A percentile compares a stretch with the other conserved stretches of the same genome.
Evolutionary conservation across 345 rosid genomes (phyloP).

Genomic region (Populus nigra): DNA sequence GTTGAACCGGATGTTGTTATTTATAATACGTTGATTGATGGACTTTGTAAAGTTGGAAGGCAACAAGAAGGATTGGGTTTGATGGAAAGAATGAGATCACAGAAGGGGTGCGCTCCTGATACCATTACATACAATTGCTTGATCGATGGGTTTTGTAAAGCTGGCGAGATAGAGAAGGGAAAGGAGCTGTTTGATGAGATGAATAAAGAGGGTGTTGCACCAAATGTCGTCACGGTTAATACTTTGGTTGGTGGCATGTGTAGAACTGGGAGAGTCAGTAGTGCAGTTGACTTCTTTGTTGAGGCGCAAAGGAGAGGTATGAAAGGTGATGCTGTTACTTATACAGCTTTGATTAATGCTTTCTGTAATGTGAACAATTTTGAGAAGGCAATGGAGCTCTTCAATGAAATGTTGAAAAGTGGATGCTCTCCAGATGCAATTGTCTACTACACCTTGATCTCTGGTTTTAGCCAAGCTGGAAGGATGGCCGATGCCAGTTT

Average conservation of each 20-base stretch:
- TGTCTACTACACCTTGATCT: constrained; percentile 58
- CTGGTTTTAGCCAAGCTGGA: constrained; percentile 62
- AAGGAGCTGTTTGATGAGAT: constrained; percentile 52
- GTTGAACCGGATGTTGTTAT: constrained; percentile 61
- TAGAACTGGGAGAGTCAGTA: constrained; percentile 50
- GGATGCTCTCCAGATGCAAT: constrained; percentile 60
- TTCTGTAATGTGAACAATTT: constrained; percentile 61
- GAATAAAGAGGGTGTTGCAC: constrained; percentile 47
- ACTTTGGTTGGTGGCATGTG: constrained; percentile 71
- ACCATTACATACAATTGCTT: constrained; percentile 61
- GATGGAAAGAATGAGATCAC: constrained; percentile 51
- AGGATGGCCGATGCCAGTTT: constrained; percentile 50
- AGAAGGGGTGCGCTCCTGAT: constrained; percentile 43
- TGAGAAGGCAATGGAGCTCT: constrained; percentile 52
- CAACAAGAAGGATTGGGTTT: constrained; percentile 62
- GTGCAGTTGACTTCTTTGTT: constrained; percentile 48
- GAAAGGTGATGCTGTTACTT: constrained; percentile 46
- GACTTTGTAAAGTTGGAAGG: constrained; percentile 76
- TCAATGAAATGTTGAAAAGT: constrained; percentile 43
- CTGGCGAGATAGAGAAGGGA: constrained; percentile 58
- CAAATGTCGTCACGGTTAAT: constrained; percentile 56
- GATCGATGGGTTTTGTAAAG: constrained; percentile 69
- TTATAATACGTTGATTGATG: constrained; percentile 67
- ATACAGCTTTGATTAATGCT: constrained; percentile 55
- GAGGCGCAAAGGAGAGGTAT: constrained; percentile 56